A percentile compares a stretch with the other conserved stretches of the same genome.
These are phyloP conservation scores for Mucor indicus DNA, from an alignment of 371 early-diverging fungal species.

Conservation along the genomic window DNA sequence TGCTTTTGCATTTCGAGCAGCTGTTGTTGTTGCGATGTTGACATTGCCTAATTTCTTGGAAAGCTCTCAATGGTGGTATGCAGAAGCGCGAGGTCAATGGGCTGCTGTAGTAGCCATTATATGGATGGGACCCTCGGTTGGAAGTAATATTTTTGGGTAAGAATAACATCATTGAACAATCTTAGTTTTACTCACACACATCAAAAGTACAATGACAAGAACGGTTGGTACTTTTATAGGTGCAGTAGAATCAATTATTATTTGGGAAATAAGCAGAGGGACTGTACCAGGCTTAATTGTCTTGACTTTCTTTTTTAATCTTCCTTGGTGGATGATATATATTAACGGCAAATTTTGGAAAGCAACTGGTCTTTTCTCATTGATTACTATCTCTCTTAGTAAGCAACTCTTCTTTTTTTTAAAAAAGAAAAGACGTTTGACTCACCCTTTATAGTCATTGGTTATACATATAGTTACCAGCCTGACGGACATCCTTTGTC, in stretches of 20 bases:
- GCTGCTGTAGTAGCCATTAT: constrained; percentile 43
- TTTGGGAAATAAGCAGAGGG: constrained; percentile 40
- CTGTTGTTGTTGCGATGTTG: constrained; percentile 27
- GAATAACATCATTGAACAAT: not conserved
- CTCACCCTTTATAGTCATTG: constrained; percentile 27
- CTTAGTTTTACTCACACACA: not conserved
- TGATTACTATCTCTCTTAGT: constrained; percentile 46
- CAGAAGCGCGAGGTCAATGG: constrained; percentile 40
- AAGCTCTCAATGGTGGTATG: constrained; percentile 32
- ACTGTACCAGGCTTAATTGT: constrained; percentile 27
- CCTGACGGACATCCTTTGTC: constrained; percentile 11
- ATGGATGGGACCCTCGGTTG: constrained; percentile 52
- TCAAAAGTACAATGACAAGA: constrained; percentile 35
- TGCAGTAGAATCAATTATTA: constrained; percentile 29
- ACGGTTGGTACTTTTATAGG: constrained; percentile 43
- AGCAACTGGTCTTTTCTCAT: constrained; percentile 38
- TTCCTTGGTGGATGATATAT: constrained; percentile 44
- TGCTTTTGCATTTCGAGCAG: constrained; percentile 35
- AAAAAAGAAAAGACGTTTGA: not conserved
- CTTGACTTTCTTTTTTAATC: constrained; percentile 31
- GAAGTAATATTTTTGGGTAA: constrained; percentile 50
- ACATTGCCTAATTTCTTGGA: constrained; percentile 39
- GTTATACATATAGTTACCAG: constrained; percentile 32
- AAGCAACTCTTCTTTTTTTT: constrained; percentile 12
- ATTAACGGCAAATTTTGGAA: constrained; percentile 45